Evolutionary conservation across 2,329 filamentous ascomycete genomes (phyloP), one percentile per base, ranked within the genome.

Genomic region (Coniosporium uncinatum): DNA sequence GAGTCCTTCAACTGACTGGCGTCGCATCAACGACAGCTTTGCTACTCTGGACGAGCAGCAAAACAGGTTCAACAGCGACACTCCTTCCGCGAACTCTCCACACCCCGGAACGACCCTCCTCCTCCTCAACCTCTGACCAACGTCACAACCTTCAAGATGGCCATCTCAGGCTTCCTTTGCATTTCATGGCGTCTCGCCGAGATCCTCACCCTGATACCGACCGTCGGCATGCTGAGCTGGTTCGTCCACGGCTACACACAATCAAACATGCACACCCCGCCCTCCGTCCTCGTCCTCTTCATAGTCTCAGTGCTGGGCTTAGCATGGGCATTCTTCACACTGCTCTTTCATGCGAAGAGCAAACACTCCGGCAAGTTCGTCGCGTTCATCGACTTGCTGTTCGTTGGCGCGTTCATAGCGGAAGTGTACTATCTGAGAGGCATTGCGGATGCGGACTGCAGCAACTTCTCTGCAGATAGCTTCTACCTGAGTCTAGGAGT

Each of bases 371-470:
- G 67, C 42, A 51, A 62, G 43, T 81, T 82, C 60, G 76, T 82
- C 52, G 71, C 75, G 16, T 73, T 81, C 49, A 59, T 83, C 49
- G 78, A 82, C 53, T 66, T 82, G 19, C 69, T 68, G 56, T 80
- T 82, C 62, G 66, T 81, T 44, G 78, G 78, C 47, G 75, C 75
- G n/a, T 73, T 82, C 58, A 79, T 82, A 44, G 78, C 75, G 4
- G 72, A 64, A 19, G 77, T 80, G 44, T 79, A 78, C 50, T 64
- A 72, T 42, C 66, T 82, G 36, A 71, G 79, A 44, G 67, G 67
- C 43, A 78, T 81, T 49, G 62, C 75, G 14, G 56, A 70, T 44
- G 76, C 78, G 42, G 73, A 88, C 69, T 97, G 91, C 74, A 66
- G 76, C 16, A 63, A 70, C 58, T 75, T 88, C 59, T 55, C 57